A percentile compares a stretch with the other conserved stretches of the same genome.
phyloP scores from a whole-genome alignment of 2,329 filamentous ascomycete species.

The Penicillium sp. region DNA sequence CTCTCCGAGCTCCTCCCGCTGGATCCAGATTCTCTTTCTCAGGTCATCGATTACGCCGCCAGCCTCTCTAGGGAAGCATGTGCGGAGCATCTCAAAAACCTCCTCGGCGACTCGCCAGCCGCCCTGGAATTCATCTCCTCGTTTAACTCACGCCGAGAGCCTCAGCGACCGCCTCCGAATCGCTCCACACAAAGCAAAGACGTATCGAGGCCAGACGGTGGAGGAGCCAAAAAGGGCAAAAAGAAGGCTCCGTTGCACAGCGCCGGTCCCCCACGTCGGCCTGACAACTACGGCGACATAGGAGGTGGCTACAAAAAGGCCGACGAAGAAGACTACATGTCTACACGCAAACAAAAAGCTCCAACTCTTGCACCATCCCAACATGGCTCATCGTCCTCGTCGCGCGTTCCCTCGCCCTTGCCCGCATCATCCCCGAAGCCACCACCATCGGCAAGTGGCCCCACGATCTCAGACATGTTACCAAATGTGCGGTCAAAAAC shows the following conservation, averaged over 20 bases:
- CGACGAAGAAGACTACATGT: slow-evolving; percentile 69
- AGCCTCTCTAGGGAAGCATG: slow-evolving; percentile 74
- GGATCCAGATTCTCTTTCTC: slow-evolving; percentile 77
- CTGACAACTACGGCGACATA: slow-evolving; percentile 63
- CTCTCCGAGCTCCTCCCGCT: slow-evolving; percentile 78
- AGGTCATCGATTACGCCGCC: slow-evolving; percentile 78
- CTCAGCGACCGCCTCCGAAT: slow-evolving; percentile 28
- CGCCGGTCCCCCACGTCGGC: slow-evolving; percentile 59
- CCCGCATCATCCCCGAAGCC: slow-evolving; percentile 40
- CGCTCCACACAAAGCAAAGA: slow-evolving; percentile 5
- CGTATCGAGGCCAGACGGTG: not conserved
- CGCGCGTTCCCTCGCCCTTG: slow-evolving; percentile 44
- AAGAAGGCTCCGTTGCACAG: slow-evolving; percentile 64
- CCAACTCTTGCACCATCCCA: slow-evolving; percentile 41
- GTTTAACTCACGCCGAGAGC: slow-evolving; percentile 66
- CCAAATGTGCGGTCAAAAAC: slow-evolving; percentile 59
- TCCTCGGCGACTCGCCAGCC: slow-evolving; percentile 82
- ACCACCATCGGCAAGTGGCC: slow-evolving; percentile 70
- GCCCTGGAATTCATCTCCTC: slow-evolving; percentile 69
- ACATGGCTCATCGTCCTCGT: slow-evolving; percentile 45
- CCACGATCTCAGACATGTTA: slow-evolving; percentile 73
- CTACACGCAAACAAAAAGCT: slow-evolving; percentile 45
- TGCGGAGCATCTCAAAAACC: slow-evolving; percentile 79
- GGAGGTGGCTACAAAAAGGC: slow-evolving; percentile 75
- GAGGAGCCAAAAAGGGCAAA: slow-evolving; percentile 41